Base-by-base conservation (phyloP, 2,329 filamentous ascomycete species). In the Dendryphion nanum region DNA sequence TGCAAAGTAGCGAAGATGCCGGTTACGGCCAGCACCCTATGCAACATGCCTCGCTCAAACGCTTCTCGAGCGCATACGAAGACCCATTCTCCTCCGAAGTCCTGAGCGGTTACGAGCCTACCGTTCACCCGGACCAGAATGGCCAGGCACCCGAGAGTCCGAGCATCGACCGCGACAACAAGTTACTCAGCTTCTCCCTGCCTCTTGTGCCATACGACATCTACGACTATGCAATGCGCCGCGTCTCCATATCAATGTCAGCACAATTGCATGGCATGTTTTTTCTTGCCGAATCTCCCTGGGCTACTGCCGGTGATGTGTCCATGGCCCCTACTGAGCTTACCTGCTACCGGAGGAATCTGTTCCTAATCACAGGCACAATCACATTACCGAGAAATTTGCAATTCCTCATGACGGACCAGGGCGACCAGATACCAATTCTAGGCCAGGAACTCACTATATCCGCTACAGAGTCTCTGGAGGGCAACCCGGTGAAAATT, bases 331-430 rank as follows among this genome's bases (percentile, higher is more conserved):
- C 61, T 1, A 88, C 81, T 36, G 91, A 97, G 68, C 69, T 97
- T 63, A 97, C 91, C 3, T 97, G 91, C 75, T 97, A 97, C 68
- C 85, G 91, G 48, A 82, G 91, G 33, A 97, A 97, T 61, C 74
- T 97, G 33, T 97, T 97, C 67, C 91, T 96, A 66, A 94, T 96
- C 58, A 95, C 89, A 44, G 91, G 91, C 41, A 89, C 85, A 4
- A 79, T 95, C 41, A 89, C 89, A 28, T 77, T 90, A 12, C 89
- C 90, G 2, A 75, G 88, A 45, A 83, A 82, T 18, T 78, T 89
- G 45, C 74, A 91, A 38, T 93, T 85, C 35, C 81, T 95, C 38
- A 76, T 95, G 64, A 87, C 83, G 14, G 89, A 95, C 42, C 81
- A 86, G 37, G 89, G 89, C 30, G 87, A 95, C 62, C 84, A 86